These are phyloP conservation scores for Naematelia encephala DNA, from an alignment of 768 basidiomycete species.

Conservation along the genomic window DNA sequence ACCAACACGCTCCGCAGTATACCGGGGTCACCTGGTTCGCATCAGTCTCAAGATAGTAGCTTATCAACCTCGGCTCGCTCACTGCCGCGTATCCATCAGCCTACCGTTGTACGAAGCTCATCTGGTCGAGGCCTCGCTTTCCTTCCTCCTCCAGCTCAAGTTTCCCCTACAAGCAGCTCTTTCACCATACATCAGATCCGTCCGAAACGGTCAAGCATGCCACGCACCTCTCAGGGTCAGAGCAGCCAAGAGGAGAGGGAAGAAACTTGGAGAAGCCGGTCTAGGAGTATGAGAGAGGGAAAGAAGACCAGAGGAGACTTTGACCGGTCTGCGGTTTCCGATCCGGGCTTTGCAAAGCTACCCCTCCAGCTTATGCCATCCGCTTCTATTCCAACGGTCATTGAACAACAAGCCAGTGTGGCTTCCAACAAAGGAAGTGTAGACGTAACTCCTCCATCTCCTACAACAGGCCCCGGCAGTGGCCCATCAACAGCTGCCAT, in stretches of 20 bases:
- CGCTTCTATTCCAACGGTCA: no score
- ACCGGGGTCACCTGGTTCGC: constrained; percentile 9
- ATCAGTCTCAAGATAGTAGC: constrained; percentile 2
- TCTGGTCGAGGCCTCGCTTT: constrained; percentile 34
- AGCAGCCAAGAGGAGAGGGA: background rate
- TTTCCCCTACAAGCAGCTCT: constrained; percentile 9
- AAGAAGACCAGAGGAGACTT: background rate
- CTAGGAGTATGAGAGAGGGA: background rate
- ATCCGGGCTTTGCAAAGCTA: background rate
- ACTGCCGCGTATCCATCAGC: constrained; percentile 39
- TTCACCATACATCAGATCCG: background rate
- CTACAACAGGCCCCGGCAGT: no score
- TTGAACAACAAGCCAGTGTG: no score
- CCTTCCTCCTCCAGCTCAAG: constrained; percentile 26
- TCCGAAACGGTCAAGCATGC: background rate
- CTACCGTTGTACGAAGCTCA: constrained; percentile 28
- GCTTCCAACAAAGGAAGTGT: no score
- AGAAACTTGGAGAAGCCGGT: background rate
- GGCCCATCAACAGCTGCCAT: no score
- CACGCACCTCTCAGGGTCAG: background rate
- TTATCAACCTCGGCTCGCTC: constrained; percentile 2
- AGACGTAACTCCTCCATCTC: no score
- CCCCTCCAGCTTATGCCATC: no score
- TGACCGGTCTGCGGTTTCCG: background rate
- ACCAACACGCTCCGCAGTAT: no score